These are phyloP conservation scores for Fusarium sp. DNA, from an alignment of 2,329 filamentous ascomycete species.

Conservation along the genomic window DNA sequence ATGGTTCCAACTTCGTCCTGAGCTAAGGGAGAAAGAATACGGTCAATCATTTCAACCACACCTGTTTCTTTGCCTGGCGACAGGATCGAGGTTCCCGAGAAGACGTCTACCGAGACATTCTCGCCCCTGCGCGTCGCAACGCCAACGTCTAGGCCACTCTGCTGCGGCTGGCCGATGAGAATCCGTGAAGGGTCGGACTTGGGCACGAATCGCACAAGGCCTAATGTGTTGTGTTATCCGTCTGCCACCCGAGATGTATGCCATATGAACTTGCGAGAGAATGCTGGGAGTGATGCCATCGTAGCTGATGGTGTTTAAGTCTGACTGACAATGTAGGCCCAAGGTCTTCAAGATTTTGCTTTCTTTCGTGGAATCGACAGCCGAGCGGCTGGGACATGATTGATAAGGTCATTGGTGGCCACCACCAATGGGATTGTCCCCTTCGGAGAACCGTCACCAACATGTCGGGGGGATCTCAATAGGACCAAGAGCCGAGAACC, in stretches of 20 bases:
- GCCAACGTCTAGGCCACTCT: conserved; percentile 66
- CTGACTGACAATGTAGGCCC: not conserved
- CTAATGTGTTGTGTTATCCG: conserved; percentile 50
- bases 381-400: not conserved
- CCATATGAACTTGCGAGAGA: not conserved
- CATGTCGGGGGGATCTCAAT: not conserved
- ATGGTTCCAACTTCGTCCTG: conserved; percentile 62
- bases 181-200: conserved; percentile 60
- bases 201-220: conserved; percentile 69
- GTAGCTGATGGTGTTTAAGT: not conserved
- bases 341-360: not conserved
- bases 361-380: not conserved
- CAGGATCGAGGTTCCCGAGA: conserved; percentile 69
- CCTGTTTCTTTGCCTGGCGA: conserved; percentile 64
- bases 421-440: conserved; percentile 12
- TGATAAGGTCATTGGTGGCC: not conserved
- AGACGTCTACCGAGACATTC: conserved; percentile 67
- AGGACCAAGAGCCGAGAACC: conserved; percentile 3
- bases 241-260: not conserved
- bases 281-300: not conserved
- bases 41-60: conserved; percentile 56
- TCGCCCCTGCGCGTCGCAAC: conserved; percentile 66
- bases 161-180: conserved; percentile 67
- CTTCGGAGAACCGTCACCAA: not conserved
- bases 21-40: conserved; percentile 58